Base-by-base conservation (phyloP, 2,329 filamentous ascomycete species). In the Pseudogymnoascus sp. region DNA sequence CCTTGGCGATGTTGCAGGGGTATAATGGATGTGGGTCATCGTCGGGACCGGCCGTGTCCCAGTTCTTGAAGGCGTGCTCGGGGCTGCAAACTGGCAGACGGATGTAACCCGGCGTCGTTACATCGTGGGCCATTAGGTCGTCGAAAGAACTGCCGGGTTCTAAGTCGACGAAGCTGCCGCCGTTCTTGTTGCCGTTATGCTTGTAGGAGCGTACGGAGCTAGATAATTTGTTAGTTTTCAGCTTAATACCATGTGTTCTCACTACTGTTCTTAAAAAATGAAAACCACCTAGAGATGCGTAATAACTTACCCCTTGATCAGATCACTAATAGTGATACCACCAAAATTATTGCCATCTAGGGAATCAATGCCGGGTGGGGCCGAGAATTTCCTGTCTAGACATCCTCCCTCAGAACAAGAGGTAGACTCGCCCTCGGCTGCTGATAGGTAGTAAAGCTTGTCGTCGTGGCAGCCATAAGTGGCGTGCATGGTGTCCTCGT, bases 101-200 rank as follows among this genome's bases (percentile, higher is more conserved):
- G 38, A 75, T 66, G 60, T 70, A 70, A 1, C 74, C 74, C 0
- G 72, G 69, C 0, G 69, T 71, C 5, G 68, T 72, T 38, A 74
- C 59, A 60, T 73, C 69, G 28, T 60, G 26, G 15, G 67, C 57
- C 23, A 68, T 13, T 12, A 74, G 65, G 77, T 75, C 35, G 76
- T 76, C 2, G 82, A 78, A 61, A 89, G 84, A 41, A 86, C 74
- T 58, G 38, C 60, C 6, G 67, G 71, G 39, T n/a, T 56, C 59
- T 1, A 66, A 63, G 59, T 73, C 70, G 0, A 64, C 63, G 10
- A 59, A 8, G 18, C 39, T 57, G 57, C 60, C 70, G 21, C 67
- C 67, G 63, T 75, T 74, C 19, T 64, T 57, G n/a, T 67, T 65
- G 61, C 69, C 67, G 58, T 74, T 74, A 8, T 67, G 19, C 1